These are phyloP conservation scores for Claviceps capensis DNA, from an alignment of 2,329 filamentous ascomycete species.

Conservation along the genomic window DNA sequence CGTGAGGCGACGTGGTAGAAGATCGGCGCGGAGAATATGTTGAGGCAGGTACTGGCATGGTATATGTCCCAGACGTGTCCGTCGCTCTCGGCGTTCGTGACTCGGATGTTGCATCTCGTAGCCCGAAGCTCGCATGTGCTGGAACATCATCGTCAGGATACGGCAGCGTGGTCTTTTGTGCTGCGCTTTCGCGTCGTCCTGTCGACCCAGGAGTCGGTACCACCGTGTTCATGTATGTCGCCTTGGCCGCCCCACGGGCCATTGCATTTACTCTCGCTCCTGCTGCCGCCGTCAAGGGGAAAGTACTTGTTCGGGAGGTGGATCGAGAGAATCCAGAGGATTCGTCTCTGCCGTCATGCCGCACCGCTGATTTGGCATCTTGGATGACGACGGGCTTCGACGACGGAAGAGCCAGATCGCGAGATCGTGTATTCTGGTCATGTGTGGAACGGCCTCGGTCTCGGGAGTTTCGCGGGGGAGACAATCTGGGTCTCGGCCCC, in stretches of 20 bases:
- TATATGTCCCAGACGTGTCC: constrained; percentile 8
- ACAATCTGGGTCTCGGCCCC: constrained; percentile 9
- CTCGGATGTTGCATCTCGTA: constrained; percentile 6
- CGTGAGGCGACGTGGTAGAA: neutral
- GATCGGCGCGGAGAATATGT: neutral
- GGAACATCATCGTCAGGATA: constrained; percentile 25
- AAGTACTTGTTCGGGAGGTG: constrained; percentile 22
- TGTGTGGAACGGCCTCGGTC: constrained; percentile 25
- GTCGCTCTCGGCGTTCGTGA: constrained; percentile 1
- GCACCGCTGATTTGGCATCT: constrained; percentile 14
- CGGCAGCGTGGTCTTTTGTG: constrained; percentile 17
- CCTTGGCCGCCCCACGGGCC: neutral
- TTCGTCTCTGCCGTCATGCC: constrained; percentile 11
- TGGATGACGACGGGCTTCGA: constrained; percentile 23
- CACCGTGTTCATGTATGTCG: neutral
- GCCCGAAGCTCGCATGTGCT: constrained; percentile 10
- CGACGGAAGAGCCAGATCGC: constrained; percentile 16
- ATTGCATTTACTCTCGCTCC: constrained; percentile 7
- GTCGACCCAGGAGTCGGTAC: constrained; percentile 13
- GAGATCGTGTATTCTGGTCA: constrained; percentile 19
- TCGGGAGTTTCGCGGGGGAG: constrained; percentile 10
- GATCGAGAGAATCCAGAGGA: constrained; percentile 13
- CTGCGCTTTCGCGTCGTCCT: constrained; percentile 6
- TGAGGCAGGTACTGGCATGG: constrained; percentile 11
- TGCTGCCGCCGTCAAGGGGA: constrained; percentile 18